Evolutionary conservation across 306 rosid species (phyloP).

Genomic region (Purshia tridentata): DNA sequence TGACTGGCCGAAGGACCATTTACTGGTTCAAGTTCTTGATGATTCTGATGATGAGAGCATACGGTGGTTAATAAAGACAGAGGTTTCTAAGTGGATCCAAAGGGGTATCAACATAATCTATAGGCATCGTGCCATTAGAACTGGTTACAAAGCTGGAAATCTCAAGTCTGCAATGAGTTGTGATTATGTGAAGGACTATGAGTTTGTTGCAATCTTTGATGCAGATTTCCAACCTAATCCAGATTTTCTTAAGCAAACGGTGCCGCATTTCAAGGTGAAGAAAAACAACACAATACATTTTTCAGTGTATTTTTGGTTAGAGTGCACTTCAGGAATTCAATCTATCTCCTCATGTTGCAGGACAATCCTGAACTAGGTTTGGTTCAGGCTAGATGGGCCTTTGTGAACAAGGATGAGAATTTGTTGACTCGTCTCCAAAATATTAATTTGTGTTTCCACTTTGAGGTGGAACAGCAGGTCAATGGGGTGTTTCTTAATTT

Average conservation of each 20-base stretch:
- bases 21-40: constrained; percentile 92
- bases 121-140: constrained; percentile 78
- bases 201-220: constrained; percentile 90
- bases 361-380: constrained; percentile 75
- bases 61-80: constrained; percentile 70
- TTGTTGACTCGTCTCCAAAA: constrained; percentile 95
- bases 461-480: constrained; percentile 98
- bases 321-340: constrained; percentile 22
- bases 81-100: constrained; percentile 78
- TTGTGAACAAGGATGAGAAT: constrained; percentile 92
- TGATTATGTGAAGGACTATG: constrained; percentile 81
- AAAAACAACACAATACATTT: constrained; percentile 7
- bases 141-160: constrained; percentile 98
- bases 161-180: constrained; percentile 95
- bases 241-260: constrained; percentile 79
- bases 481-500: constrained; percentile 85
- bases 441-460: constrained; percentile 91
- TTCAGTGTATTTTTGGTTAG: constrained; percentile 9
- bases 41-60: constrained; percentile 87
- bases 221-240: constrained; percentile 98
- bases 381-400: constrained; percentile 96
- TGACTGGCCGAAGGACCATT: constrained; percentile 85
- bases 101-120: constrained; percentile 80
- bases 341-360: constrained; percentile 43
- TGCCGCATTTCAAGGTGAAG: constrained; percentile 88